Evolutionary conservation across 2,329 filamentous ascomycete species (phyloP), one percentile per base, ranked within the genome.

Genomic region (Pseudocercospora macadamiae): DNA sequence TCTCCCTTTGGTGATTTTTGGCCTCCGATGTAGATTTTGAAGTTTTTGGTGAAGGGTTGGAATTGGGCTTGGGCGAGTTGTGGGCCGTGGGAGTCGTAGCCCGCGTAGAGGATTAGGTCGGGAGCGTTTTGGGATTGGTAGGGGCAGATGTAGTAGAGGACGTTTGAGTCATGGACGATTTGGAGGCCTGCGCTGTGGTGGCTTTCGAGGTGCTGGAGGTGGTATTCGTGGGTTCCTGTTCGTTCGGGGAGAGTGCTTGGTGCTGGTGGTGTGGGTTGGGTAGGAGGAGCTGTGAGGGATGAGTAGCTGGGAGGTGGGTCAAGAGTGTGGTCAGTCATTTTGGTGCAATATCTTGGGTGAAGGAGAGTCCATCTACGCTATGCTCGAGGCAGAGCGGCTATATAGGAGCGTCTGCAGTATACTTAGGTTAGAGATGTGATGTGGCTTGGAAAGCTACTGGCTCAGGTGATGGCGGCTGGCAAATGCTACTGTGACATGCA

Each of bases 91-190:
- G 56, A 51, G 44, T 67, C 64, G 55, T 64, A 63, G 21, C 62
- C 65, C 12, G 57, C 62, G 49, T 65, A 62, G 2, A 66, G 32
- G 16, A 66, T 55, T 21, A 67, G 53, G 26, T 67, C 65, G 12
- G 62, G 53, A 2, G 44, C 16, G 30, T 60, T 36, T 23, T 54
- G n/a, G 9, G 30, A 16, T 5, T 57, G 42, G 52, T 65, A 62
- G 23, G 61, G 57, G 34, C 55, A 52, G 10, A 63, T 34, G 45
- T 66, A 66, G 57, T 62, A 67, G 25, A 63, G 58, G 12, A 58
- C 56, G 23, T 52, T 51, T 23, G 51, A 42, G 32, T 57, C 34
- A 10, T 60, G 32, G 25, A 51, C 55, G 28, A 65, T 51, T 30
- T 64, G 54, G 26, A 64, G 54, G 26, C 59, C 57, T 28, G 32